A percentile compares a stretch with the other conserved stretches of the same genome.
Conservation (phyloP, 805 yeast species). For the Sugiyamaella americana region DNA sequence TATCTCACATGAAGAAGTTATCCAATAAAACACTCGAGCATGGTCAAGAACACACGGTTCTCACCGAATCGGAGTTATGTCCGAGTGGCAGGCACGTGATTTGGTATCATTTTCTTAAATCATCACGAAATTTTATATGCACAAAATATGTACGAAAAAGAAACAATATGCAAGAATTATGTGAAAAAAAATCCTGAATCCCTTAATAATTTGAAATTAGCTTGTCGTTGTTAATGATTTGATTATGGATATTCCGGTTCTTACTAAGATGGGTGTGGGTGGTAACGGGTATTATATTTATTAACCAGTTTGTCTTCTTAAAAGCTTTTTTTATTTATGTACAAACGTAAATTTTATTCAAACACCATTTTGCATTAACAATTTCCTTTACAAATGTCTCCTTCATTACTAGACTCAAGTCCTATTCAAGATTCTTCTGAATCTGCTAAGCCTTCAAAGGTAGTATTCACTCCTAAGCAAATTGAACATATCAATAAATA, state of each 20-base stretch:
- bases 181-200: neutral
- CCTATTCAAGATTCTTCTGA: neutral
- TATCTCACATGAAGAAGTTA: too few relatives aligned
- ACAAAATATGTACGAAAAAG: neutral
- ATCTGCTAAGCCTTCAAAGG: neutral
- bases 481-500: constrained; percentile 60
- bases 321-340: neutral
- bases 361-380: neutral
- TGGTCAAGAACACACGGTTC: too few relatives aligned
- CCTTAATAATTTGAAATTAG: neutral
- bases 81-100: too few relatives aligned
- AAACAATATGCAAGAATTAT: neutral
- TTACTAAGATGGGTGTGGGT: neutral
- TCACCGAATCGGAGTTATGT: too few relatives aligned
- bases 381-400: neutral
- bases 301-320: neutral
- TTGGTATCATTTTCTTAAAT: neutral
- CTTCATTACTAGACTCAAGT: neutral
- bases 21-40: too few relatives aligned
- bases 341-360: neutral
- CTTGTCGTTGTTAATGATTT: neutral
- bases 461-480: constrained; percentile 35
- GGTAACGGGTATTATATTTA: neutral
- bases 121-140: neutral
- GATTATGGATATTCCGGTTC: neutral